These are phyloP conservation scores for Tylopilus plumbeoviolaceoides DNA, from an alignment of 768 basidiomycete species.

Conservation along the genomic window DNA sequence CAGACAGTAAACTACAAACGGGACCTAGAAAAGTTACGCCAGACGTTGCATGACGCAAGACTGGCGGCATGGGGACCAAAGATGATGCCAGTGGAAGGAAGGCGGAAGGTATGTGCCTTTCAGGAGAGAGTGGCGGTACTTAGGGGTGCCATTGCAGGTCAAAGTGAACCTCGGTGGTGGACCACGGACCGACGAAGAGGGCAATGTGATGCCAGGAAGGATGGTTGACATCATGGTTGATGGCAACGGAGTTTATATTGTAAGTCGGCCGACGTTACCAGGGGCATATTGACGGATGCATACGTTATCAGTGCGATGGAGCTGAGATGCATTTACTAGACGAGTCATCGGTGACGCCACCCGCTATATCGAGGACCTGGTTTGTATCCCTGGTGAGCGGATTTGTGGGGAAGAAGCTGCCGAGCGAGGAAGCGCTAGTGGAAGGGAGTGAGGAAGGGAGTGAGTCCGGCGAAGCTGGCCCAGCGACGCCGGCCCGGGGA, in stretches of 20 bases:
- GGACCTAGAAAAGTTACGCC: slow-evolving; percentile 66
- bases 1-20: slow-evolving; percentile 73
- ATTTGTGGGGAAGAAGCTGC: slow-evolving; percentile 13
- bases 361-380: slow-evolving; percentile 69
- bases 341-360: slow-evolving; percentile 50
- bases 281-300: slow-evolving; percentile 8
- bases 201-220: slow-evolving; percentile 44
- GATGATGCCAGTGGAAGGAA: slow-evolving; percentile 55
- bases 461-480: slow-evolving; percentile 45
- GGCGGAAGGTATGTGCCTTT: slow-evolving; percentile 55
- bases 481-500: slow-evolving; percentile 25
- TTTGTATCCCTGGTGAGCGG: slow-evolving; percentile 45
- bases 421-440: slow-evolving; percentile 23
- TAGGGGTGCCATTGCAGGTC: slow-evolving; percentile 42
- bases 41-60: slow-evolving; percentile 57
- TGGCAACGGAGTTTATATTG: slow-evolving; percentile 68
- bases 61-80: slow-evolving; percentile 81
- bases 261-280: slow-evolving; percentile 37
- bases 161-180: slow-evolving; percentile 64
- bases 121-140: not conserved
- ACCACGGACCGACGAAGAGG: slow-evolving; percentile 51
- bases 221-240: slow-evolving; percentile 82
- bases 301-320: slow-evolving; percentile 49
- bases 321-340: slow-evolving; percentile 58
- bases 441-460: slow-evolving; percentile 37